These are phyloP conservation scores for Oemleria cerasiformis DNA, from an alignment of 306 rosid genomes.

Conservation along the genomic window DNA sequence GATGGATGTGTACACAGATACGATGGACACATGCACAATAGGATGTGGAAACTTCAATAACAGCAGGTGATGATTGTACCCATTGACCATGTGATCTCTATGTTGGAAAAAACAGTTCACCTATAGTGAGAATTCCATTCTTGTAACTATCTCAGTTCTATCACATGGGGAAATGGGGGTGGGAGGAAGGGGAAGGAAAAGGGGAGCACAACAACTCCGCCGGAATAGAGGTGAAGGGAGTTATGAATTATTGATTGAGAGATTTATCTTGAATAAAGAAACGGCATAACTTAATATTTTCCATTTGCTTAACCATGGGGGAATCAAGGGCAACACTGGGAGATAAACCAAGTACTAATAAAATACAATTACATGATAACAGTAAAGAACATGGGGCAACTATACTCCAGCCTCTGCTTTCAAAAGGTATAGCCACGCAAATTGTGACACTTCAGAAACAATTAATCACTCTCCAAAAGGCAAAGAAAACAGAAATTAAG, in stretches of 20 bases:
- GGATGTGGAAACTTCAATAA: slow-evolving; percentile 39
- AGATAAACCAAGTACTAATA: slow-evolving; percentile 11
- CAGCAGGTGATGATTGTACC: slow-evolving; percentile 66
- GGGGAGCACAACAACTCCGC: background rate
- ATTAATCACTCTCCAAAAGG: background rate
- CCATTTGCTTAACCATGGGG: background rate
- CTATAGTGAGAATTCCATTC: slow-evolving; percentile 23
- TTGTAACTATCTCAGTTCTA: background rate
- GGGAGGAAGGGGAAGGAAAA: background rate
- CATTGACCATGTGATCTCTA: slow-evolving; percentile 78
- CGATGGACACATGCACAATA: background rate
- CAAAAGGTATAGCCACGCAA: background rate
- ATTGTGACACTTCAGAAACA: background rate
- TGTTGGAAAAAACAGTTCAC: slow-evolving; percentile 17
- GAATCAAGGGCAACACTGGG: background rate
- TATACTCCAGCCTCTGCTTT: background rate
- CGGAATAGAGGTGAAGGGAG: background rate
- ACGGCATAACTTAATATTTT: background rate
- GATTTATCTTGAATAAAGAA: background rate
- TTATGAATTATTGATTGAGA: slow-evolving; percentile 1
- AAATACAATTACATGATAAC: background rate
- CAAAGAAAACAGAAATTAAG: background rate
- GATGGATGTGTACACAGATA: background rate
- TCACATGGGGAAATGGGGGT: background rate
- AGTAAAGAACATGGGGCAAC: background rate